Base-by-base conservation (phyloP, 2,329 filamentous ascomycete species). In the Colletotrichum gloeosporioides region DNA sequence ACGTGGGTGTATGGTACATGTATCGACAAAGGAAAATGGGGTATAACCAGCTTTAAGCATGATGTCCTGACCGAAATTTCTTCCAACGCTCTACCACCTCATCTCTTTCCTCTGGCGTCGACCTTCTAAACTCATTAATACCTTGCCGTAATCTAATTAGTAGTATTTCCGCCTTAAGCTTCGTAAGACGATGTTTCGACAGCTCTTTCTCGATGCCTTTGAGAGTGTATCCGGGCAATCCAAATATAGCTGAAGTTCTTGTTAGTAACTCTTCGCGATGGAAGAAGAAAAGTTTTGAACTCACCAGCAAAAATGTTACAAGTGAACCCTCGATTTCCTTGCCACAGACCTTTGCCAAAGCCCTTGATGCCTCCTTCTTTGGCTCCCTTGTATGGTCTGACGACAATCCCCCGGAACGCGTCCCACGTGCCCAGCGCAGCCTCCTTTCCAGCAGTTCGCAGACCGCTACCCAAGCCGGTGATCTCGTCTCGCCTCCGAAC, bases 391-490 rank as follows among this genome's bases (percentile, higher is more conserved):
- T 91, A 86, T 0, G 94, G 94, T 77, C 93, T 92, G 0, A 89
- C 92, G 5, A 94, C 88, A 18, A 95, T 83, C 0, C 93, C 93
- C 2, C 92, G 91, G 31, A 94, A 90, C 2, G 93, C 93, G 79
- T 95, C 93, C 81, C 91, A 95, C 10, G 95, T 85, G 0, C 93
- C 93, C 64, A 92, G 87, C 1, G 87, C 89, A 73, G 93, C 90
- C 80, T 92, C 92, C 83, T 92, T 93, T 4, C 92, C 90, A 2
- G 93, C 93, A 53, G 91, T 92, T 67, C 87, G 89, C 8, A 95
- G 87, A 2, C 83, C 83, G 27, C 79, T 93, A 61, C 90, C 89
- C 55, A 95, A 83, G 27, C 92, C 93, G 1, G 92, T 93, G n/a
- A 95, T 92, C 73, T 92, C 92, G 31, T 93, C 91, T 4, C 90